These are phyloP conservation scores for Panicum hallii DNA, from an alignment of 202 grass and related monocot genomes.

Conservation along the genomic window DNA sequence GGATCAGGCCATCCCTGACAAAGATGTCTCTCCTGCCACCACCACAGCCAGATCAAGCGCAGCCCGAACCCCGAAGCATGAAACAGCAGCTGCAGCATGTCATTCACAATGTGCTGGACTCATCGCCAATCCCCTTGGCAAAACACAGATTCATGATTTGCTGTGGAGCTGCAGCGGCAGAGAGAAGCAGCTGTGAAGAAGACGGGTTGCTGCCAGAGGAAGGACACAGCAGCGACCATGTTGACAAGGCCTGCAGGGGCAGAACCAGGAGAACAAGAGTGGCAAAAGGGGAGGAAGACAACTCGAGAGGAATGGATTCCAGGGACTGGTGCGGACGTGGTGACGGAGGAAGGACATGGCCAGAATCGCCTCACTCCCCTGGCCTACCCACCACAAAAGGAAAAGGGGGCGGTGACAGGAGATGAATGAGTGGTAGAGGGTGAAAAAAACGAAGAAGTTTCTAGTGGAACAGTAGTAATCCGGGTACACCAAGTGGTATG, in stretches of 20 bases:
- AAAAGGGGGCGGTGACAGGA: not conserved
- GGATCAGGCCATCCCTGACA: not conserved
- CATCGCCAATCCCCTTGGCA: not conserved
- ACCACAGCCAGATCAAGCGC: not conserved
- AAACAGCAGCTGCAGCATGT: not conserved
- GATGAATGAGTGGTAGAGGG: not conserved
- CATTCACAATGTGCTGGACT: not conserved
- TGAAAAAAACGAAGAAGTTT: not conserved
- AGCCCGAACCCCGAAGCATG: not conserved
- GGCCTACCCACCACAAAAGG: not conserved
- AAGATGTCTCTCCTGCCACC: not conserved
- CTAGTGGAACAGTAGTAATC: not conserved
- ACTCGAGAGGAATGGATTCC: not conserved
- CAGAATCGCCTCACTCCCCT: not conserved
- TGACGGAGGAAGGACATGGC: not conserved
- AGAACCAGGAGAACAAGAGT: not conserved
- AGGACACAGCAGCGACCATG: not conserved
- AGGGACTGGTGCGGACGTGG: not conserved
- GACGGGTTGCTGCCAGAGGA: not conserved
- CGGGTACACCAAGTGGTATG: not conserved
- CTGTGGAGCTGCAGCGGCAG: not conserved
- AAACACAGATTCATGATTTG: not conserved
- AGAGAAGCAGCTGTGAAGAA: not conserved
- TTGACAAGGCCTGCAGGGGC: not conserved
- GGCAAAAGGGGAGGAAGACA: not conserved